Evolutionary conservation across 805 yeast genomes (phyloP), one percentile per base, ranked within the genome.

Genomic region (Ogataea siamensis): DNA sequence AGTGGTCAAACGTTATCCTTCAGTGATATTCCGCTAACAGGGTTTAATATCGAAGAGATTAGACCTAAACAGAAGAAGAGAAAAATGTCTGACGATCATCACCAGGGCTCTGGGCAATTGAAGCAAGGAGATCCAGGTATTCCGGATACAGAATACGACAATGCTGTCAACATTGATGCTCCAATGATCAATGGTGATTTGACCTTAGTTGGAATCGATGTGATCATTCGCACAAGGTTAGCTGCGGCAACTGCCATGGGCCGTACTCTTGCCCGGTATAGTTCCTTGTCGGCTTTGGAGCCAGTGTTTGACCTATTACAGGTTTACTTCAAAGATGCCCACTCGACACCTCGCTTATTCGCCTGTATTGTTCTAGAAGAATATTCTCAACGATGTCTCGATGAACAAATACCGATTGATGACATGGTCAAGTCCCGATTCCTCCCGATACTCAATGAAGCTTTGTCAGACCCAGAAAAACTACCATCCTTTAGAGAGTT

Each of bases 181-280:
- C 96, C 98, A 4, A 82, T 93, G 60, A 76, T 84, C 42, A 75
- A 79, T 30, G 99, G 99, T 53, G 99, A 93, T 62, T 83, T 93
- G 12, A 79, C 88, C 38, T 67, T 93, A 18, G 78, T 93, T 22
- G 96, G 95, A 0, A 62, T 71, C 32, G 89, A 86, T 19, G 76
- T 76, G 1, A 75, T 93, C 40, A 67, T 87, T 22, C 71, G 83
- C 32, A 84, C 94, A 3, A 81, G 93, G 60, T 68, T 85, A 11
- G 75, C 80, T 9, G 85, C 89, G 4, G 80, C 96, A 0, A 66
- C 65, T 23, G 93, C 94, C 0, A 69, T 82, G 51, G 98, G 98
- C 19, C 64, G 69, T 38, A 71, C 79, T 0, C 57, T 84, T 21
- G 72, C 88, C 0, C 60, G 64, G 42, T 68, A 79, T 37, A 59